These are phyloP conservation scores for Didymella segeticola DNA, from an alignment of 2,329 filamentous ascomycete species.

Conservation along the genomic window DNA sequence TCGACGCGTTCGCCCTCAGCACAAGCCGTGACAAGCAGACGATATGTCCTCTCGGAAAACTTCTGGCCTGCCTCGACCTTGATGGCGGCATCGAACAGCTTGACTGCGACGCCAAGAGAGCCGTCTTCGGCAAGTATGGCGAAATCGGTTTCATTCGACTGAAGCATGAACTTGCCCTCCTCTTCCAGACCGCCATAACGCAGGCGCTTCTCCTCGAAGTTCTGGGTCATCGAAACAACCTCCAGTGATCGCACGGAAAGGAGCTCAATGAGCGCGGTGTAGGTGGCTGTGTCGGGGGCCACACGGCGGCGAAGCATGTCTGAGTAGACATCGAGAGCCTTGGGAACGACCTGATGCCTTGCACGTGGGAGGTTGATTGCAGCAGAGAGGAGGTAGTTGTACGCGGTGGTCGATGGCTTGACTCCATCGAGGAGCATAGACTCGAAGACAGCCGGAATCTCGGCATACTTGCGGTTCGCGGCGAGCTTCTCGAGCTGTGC, in stretches of 20 bases:
- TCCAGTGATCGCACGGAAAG: conserved; percentile 82
- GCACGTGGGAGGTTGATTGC: conserved; percentile 82
- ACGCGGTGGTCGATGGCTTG: conserved; percentile 81
- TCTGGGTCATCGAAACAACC: conserved; percentile 73
- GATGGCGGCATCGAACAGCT: conserved; percentile 81
- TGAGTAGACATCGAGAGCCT: conserved; percentile 92
- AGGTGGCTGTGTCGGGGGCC: conserved; percentile 81
- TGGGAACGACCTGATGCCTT: conserved; percentile 83
- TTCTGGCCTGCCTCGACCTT: conserved; percentile 64
- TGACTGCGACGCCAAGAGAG: conserved; percentile 82
- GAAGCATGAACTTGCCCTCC: conserved; percentile 84
- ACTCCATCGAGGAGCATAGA: conserved; percentile 83
- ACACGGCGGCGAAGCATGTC: conserved; percentile 93
- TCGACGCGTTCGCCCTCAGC: conserved; percentile 80
- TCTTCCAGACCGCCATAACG: conserved; percentile 87
- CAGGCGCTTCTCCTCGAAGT: conserved; percentile 79
- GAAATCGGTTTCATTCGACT: conserved; percentile 85
- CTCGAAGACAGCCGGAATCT: conserved; percentile 92
- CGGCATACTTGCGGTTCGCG: conserved; percentile 74
- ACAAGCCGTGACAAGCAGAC: conserved; percentile 84
- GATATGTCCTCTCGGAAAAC: conserved; percentile 84
- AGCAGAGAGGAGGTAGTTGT: conserved; percentile 87
- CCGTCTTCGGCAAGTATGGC: conserved; percentile 88
- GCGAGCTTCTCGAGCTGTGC: conserved; percentile 79
- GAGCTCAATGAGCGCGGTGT: conserved; percentile 83